Base-by-base conservation (phyloP, 179 eudicot genomes). In the Corrigiola litoralis region DNA sequence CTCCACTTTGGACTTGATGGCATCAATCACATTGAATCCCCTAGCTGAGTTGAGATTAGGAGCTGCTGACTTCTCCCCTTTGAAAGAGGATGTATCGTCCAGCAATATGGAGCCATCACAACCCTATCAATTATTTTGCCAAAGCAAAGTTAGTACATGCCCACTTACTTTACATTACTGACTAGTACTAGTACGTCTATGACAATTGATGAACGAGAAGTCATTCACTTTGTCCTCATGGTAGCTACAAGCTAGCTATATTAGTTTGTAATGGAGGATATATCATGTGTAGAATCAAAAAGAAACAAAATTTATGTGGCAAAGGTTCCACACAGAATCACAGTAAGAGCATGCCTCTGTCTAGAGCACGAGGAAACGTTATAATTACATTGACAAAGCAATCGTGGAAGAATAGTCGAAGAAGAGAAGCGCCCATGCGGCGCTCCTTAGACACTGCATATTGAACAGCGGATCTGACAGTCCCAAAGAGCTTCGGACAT, bases 351-450 rank as follows among this genome's bases (percentile, higher is more conserved):
- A n/a, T n/a, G n/a, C n/a, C n/a, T n/a, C n/a, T n/a, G n/a, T n/a
- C n/a, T n/a, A n/a, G n/a, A n/a, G n/a, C n/a, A n/a, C n/a, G n/a
- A n/a, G n/a, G n/a, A n/a, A n/a, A n/a, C n/a, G n/a, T n/a, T n/a
- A n/a, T 58, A 16, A 38, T 74, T 86, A 90, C 97, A 52, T 90
- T 82, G 67, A 90, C 92, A 52, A 90, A 90, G 73, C 97, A 90
- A 44, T 90, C 97, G 48, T 90, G 97, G 80, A 90, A 90, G 72
- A 70, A 77, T 47, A 90, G 57, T 5, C 97, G 95, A 46, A 90
- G 90, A 47, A 90, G 79, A 25, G 97, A 90, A 33, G 95, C 97
- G 1, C 97, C 97, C 92, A 90, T 88, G 6, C 97, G 84, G 13
- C 90, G 78, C 72, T 90, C 92, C 4, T 80, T 82, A 10, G 54